Conservation (phyloP, 2,329 filamentous ascomycete genomes). For the Aspergillus felis region DNA sequence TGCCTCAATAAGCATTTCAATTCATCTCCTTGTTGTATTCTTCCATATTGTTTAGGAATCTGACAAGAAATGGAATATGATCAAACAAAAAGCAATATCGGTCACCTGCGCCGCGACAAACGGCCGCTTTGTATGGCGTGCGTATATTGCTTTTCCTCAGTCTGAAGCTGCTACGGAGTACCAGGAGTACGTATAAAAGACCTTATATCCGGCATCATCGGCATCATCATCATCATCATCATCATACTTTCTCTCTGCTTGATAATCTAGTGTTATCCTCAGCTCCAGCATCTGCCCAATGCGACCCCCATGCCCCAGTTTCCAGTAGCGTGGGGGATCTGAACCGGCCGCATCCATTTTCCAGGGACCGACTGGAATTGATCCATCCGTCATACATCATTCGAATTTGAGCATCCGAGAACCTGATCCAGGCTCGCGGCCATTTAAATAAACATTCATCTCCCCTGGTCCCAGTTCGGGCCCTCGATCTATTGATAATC, state of each 20-base stretch:
- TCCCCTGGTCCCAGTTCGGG: neutral
- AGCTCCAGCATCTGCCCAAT: neutral
- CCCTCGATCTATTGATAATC: neutral
- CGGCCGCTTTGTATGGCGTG: neutral
- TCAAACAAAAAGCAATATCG: neutral
- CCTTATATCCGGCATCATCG: neutral
- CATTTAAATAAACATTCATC: constrained; percentile 6
- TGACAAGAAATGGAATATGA: neutral
- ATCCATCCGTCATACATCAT: constrained; percentile 5
- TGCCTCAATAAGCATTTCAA: too few species aligned
- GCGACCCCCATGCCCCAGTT: constrained; percentile 3
- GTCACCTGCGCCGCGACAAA: neutral
- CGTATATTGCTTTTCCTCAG: neutral
- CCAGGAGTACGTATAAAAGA: neutral
- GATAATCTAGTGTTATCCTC: neutral
- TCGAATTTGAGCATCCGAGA: constrained; percentile 4
- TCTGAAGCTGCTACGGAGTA: neutral
- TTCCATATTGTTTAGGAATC: neutral
- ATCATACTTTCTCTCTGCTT: neutral
- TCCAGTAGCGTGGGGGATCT: constrained; percentile 6
- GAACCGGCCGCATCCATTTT: neutral
- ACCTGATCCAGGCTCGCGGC: constrained; percentile 2
- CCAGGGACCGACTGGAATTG: neutral
- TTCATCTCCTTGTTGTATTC: neutral
- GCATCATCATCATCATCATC: neutral